Evolutionary conservation across 208 protist species (phyloP), one percentile per base, ranked within the genome.

Genomic region (Phytomonas sp.): DNA sequence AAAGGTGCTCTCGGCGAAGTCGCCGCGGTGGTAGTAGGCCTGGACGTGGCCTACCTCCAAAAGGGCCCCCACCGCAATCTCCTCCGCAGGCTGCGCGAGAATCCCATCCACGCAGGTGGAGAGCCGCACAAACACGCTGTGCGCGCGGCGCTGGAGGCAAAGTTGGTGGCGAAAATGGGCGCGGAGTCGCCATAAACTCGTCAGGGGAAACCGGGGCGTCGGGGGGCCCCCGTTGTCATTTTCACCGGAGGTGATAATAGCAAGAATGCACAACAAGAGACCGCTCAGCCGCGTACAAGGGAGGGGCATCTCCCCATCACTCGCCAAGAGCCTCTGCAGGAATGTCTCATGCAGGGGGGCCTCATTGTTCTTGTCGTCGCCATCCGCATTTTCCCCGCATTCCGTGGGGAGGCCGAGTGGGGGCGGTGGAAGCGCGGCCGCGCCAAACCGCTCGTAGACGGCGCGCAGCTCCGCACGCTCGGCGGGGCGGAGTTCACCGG

Each of bases 11-110:
- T 77, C 87, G 31, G 94, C 89, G 29, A 91, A 42, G 26, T 94
- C 86, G 42, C 85, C 82, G n/a, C 79, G 77, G 63, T 96, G 91
- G 73, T 93, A 97, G 74, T 91, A 95, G 68, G 84, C 81, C 74
- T 96, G 86, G 30, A 89, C 84, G 60, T 94, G 80, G 11, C 89
- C 85, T 7, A 95, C 76, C 69, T 96, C 92, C 4, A 98, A 63
- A 40, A 94, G 80, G 67, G 82, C 78, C 71, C 75, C 82, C 19
- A 86, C 83, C 19, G 76, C 77, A 32, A 91, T 60, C 31, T 71
- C 67, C 36, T 73, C 80, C 19, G 81, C 76, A 2, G 89, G 76
- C 37, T 84, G 71, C 67, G 68, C 70, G 52, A 94, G 40, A 0
- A 92, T 66, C 2, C 82, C 89, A 60, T 94, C 83, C 42, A 95